Evolutionary conservation across 176 grass and related monocot genomes (phyloP).

Genomic region (Zoysia pacifica): DNA sequence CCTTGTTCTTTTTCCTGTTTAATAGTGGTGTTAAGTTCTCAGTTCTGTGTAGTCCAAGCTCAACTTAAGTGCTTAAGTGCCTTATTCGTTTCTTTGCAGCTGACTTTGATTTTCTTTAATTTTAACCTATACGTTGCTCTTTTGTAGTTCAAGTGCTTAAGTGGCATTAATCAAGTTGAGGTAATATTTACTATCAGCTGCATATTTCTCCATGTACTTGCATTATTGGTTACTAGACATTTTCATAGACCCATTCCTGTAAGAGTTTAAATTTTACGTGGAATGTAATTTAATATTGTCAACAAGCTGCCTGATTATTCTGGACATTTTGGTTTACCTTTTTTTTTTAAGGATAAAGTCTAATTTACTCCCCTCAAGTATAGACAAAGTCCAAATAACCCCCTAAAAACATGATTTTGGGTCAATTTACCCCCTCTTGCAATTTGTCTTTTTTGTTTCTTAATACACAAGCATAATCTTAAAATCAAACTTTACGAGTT

Average conservation of each 20-base stretch:
- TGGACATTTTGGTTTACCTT: background rate
- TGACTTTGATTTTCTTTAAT: constrained; percentile 19
- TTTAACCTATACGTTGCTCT: constrained; percentile 28
- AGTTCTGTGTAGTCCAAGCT: background rate
- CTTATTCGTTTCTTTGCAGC: background rate
- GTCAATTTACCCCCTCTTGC: too few species aligned
- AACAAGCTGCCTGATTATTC: background rate
- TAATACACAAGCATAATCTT: too few species aligned
- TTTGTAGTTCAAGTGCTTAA: constrained; percentile 77
- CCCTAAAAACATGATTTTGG: too few species aligned
- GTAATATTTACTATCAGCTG: constrained; percentile 47
- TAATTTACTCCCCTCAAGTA: too few species aligned
- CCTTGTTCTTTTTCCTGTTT: background rate
- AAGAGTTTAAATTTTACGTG: background rate
- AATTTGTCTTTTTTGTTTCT: too few species aligned
- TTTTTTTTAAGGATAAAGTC: too few species aligned
- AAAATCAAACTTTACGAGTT: too few species aligned
- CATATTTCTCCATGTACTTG: constrained; percentile 3
- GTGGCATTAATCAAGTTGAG: constrained; percentile 73
- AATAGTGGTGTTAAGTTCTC: background rate
- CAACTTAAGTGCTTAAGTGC: background rate
- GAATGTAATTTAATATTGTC: background rate
- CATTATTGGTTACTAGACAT: background rate
- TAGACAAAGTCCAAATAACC: too few species aligned
- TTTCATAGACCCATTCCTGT: background rate